phyloP scores from a whole-genome alignment of 805 yeast genomes.

The Saccharomyces mikatae region DNA sequence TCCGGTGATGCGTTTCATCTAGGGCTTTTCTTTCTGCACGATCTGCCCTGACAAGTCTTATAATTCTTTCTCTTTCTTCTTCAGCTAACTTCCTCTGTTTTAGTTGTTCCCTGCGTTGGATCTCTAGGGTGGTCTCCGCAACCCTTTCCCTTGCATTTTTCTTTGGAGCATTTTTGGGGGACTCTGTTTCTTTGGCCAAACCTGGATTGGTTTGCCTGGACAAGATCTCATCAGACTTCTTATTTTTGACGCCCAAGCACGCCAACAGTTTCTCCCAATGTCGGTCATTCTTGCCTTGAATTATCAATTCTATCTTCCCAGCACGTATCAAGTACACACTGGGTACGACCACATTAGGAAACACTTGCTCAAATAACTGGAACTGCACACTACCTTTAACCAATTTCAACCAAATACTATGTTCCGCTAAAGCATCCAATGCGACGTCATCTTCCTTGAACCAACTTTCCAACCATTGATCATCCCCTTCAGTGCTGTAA shows the following conservation, averaged over 20 bases:
- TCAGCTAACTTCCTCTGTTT: slow-evolving; percentile 27
- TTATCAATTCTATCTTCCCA: slow-evolving; percentile 39
- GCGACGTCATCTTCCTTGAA: slow-evolving; percentile 11
- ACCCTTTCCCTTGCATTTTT: slow-evolving; percentile 16
- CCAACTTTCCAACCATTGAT: slow-evolving; percentile 18
- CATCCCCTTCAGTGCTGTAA: slow-evolving; percentile 18
- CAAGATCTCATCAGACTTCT: slow-evolving; percentile 8
- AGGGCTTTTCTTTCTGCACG: slow-evolving; percentile 10
- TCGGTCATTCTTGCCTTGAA: slow-evolving; percentile 29
- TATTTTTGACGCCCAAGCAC: slow-evolving; percentile 9
- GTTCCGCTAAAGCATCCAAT: slow-evolving; percentile 8
- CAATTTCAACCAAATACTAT: slow-evolving; percentile 36
- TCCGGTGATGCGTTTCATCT: neutral
- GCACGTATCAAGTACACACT: slow-evolving; percentile 46
- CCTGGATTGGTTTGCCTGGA: neutral
- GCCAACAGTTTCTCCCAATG: slow-evolving; percentile 5
- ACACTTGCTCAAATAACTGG: slow-evolving; percentile 45
- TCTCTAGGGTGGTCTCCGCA: slow-evolving; percentile 20
- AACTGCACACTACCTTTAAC: slow-evolving; percentile 37
- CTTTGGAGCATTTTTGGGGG: slow-evolving; percentile 1
- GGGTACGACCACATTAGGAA: slow-evolving; percentile 45
- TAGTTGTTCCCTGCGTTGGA: slow-evolving; percentile 27
- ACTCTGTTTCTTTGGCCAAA: neutral
- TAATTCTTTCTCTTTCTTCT: slow-evolving; percentile 50
- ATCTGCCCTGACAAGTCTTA: slow-evolving; percentile 35